Percentiles rank a stretch among this genome's conserved stretches.
phyloP scores from a whole-genome alignment of 345 rosid species.

The Rhodamnia rubescens region DNA sequence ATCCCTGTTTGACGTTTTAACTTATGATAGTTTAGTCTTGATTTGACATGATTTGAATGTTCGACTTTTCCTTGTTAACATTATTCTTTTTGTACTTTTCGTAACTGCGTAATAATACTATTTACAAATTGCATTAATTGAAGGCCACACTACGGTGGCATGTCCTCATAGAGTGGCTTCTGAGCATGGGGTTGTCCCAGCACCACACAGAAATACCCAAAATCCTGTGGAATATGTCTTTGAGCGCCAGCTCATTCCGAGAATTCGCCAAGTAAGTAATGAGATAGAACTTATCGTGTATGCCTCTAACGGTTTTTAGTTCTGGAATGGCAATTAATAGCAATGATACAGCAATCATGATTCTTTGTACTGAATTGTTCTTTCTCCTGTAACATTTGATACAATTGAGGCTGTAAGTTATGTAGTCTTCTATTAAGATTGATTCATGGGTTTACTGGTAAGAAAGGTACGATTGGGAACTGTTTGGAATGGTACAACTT shows the following conservation, averaged over 20 bases:
- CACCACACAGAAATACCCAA: conserved; percentile 37
- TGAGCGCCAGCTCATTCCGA: conserved; percentile 60
- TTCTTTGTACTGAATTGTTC: not conserved
- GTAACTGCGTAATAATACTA: not conserved
- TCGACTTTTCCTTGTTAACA: not conserved
- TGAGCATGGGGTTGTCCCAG: conserved; percentile 52
- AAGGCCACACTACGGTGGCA: conserved; percentile 85
- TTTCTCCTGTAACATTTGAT: not conserved
- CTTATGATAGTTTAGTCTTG: not conserved
- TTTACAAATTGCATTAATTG: not conserved
- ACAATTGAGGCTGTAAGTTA: not conserved
- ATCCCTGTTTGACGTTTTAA: not conserved
- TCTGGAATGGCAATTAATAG: not conserved
- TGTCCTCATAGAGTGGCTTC: conserved; percentile 76
- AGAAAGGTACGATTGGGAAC: not conserved
- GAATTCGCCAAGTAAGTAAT: conserved; percentile 30
- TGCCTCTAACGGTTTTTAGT: not conserved
- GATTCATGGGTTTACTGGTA: not conserved
- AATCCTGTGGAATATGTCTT: conserved; percentile 62
- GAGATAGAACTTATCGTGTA: not conserved
- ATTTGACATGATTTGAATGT: not conserved
- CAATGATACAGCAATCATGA: not conserved
- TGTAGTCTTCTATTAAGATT: not conserved
- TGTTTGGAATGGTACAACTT: not conserved
- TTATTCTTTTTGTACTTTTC: not conserved